Percentiles rank a stretch among this genome's conserved stretches.
Evolutionary conservation across 2,329 filamentous ascomycete genomes (phyloP).

Genomic region (Penicillium sp.): DNA sequence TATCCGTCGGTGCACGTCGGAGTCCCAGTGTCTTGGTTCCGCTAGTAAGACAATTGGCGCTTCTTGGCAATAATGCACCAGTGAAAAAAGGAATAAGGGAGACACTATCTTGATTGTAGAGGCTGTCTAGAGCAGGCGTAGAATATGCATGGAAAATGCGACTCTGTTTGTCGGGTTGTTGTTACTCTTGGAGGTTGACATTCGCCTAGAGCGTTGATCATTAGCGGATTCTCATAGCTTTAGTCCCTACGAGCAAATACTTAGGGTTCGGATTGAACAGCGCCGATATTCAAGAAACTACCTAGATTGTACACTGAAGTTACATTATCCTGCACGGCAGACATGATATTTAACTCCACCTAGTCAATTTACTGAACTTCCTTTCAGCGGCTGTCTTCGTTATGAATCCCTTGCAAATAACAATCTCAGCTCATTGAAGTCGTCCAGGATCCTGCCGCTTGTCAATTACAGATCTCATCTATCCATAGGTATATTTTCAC

Average conservation of each 20-base stretch:
- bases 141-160: slow-evolving; percentile 41
- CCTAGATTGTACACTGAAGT: no score
- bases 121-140: slow-evolving; percentile 30
- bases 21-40: slow-evolving; percentile 1
- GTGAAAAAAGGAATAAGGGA: not conserved
- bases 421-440: slow-evolving; percentile 1
- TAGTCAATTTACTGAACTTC: not conserved
- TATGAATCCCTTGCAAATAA: slow-evolving; percentile 16
- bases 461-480: not conserved
- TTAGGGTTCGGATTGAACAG: no score
- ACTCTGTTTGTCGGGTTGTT: slow-evolving; percentile 14
- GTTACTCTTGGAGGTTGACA: not conserved
- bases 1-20: slow-evolving; percentile 12
- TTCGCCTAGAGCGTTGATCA: not conserved
- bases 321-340: no score
- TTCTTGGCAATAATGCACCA: slow-evolving; percentile 11
- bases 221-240: no score
- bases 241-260: no score
- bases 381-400: slow-evolving; percentile 6
- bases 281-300: no score
- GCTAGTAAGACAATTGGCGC: slow-evolving; percentile 9
- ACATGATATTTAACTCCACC: not conserved
- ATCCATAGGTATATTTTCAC: not conserved
- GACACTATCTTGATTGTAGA: not conserved
- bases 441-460: not conserved